phyloP scores from a whole-genome alignment of 495 filamentous ascomycete genomes.

The Hypoxylon intermedium region DNA sequence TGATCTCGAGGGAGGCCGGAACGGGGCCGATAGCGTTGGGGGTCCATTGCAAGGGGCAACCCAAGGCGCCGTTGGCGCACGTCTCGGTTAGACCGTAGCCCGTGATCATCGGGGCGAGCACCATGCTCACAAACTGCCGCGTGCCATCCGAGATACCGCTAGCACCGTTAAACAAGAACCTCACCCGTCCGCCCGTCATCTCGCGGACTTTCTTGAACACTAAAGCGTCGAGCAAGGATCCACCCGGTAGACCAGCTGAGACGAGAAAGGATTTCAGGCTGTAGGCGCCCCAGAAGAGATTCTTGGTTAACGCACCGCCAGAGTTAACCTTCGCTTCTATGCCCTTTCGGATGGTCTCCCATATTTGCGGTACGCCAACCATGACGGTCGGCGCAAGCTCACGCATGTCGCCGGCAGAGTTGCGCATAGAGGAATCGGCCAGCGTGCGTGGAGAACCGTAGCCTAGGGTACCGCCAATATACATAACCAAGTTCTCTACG shows the following conservation, averaged over 20 bases:
- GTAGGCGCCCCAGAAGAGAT: constrained; percentile 56
- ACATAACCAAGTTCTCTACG: constrained; percentile 77
- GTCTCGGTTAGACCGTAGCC: constrained; percentile 94
- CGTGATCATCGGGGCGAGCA: constrained; percentile 75
- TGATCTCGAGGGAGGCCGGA: constrained; percentile 68
- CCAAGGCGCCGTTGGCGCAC: constrained; percentile 72
- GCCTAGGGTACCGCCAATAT: constrained; percentile 77
- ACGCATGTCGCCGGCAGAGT: constrained; percentile 72
- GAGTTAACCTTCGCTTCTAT: constrained; percentile 69
- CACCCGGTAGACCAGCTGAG: constrained; percentile 67
- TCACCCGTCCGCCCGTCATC: constrained; percentile 74
- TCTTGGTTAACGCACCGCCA: constrained; percentile 37
- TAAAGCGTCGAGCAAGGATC: constrained; percentile 76
- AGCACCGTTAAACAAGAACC: constrained; percentile 80
- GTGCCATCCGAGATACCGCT: constrained; percentile 80
- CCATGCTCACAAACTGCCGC: constrained; percentile 78
- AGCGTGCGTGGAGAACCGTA: constrained; percentile 86
- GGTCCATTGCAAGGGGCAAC: constrained; percentile 71
- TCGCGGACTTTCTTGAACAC: constrained; percentile 77
- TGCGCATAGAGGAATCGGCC: constrained; percentile 64
- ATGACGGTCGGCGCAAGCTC: constrained; percentile 79
- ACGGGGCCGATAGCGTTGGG: constrained; percentile 77
- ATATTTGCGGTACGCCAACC: constrained; percentile 83
- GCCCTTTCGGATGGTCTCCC: constrained; percentile 80
- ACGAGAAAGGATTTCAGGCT: constrained; percentile 64